Percentiles rank a stretch among this genome's conserved stretches.
Evolutionary conservation across 2,329 filamentous ascomycete species (phyloP).

Genomic region (Colletotrichum sp.): DNA sequence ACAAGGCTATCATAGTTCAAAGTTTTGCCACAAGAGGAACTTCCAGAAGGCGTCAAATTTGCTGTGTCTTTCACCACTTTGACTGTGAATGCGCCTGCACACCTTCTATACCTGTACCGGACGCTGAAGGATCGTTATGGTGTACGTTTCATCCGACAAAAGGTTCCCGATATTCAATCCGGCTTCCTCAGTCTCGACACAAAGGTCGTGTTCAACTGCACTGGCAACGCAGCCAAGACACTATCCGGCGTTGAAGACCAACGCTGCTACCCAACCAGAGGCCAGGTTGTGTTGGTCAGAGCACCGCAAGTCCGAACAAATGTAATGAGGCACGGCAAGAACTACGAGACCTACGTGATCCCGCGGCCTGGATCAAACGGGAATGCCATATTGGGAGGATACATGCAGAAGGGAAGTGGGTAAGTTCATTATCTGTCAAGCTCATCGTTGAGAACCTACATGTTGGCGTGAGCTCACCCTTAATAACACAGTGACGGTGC

Average conservation of each 20-base stretch:
- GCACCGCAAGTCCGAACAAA: conserved; percentile 38
- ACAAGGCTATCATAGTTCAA: conserved; percentile 29
- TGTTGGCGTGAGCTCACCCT: neutral
- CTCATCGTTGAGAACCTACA: neutral
- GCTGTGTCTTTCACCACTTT: conserved; percentile 40
- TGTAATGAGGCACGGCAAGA: conserved; percentile 42
- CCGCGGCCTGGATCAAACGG: conserved; percentile 40
- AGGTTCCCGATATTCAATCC: conserved; percentile 28
- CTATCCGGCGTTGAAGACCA: conserved; percentile 40
- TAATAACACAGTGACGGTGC: neutral
- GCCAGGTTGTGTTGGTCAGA: conserved; percentile 40
- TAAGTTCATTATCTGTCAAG: conserved; percentile 19
- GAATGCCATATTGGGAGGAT: conserved; percentile 42
- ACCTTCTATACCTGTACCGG: conserved; percentile 35
- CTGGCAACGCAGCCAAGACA: conserved; percentile 36
- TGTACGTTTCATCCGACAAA: conserved; percentile 35
- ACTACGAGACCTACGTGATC: conserved; percentile 47
- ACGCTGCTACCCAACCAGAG: conserved; percentile 45
- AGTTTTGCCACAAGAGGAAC: conserved; percentile 29
- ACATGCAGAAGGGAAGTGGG: conserved; percentile 40
- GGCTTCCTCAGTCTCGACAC: conserved; percentile 30
- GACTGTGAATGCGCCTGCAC: conserved; percentile 42
- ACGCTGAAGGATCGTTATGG: conserved; percentile 31
- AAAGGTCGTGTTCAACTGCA: conserved; percentile 38
- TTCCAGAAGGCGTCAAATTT: conserved; percentile 36